phyloP scores from a whole-genome alignment of 495 filamentous ascomycete genomes.

The Lophiotrema nucula region DNA sequence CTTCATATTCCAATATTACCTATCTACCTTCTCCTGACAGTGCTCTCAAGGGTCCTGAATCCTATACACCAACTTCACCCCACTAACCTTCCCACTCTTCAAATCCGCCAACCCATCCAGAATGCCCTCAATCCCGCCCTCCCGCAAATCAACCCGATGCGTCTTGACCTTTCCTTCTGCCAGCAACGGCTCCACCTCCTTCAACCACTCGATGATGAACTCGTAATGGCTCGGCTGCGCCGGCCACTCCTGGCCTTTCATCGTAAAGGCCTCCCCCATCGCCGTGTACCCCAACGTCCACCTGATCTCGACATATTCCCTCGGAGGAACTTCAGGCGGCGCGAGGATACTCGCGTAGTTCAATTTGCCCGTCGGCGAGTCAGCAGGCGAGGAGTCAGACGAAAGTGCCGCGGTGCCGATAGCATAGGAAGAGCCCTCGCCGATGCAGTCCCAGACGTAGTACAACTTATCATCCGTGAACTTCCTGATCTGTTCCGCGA shows the following conservation, averaged over 20 bases:
- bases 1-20: not conserved
- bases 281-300: conserved; percentile 37
- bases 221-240: conserved; percentile 42
- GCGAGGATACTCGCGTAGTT: conserved; percentile 26
- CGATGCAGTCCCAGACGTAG: conserved; percentile 41
- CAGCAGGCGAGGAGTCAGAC: not conserved
- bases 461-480: conserved; percentile 37
- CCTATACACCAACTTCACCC: conserved; percentile 55
- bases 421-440: conserved; percentile 17
- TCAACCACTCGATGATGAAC: conserved; percentile 40
- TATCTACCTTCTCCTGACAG: not conserved
- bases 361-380: not conserved
- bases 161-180: conserved; percentile 47
- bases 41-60: conserved; percentile 17
- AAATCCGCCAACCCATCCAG: conserved; percentile 54
- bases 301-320: conserved; percentile 33
- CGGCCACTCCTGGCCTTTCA: conserved; percentile 11
- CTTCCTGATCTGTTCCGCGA: conserved; percentile 44
- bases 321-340: conserved; percentile 14
- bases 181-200: conserved; percentile 48
- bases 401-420: conserved; percentile 32
- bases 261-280: conserved; percentile 34
- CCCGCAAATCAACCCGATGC: conserved; percentile 49
- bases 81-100: conserved; percentile 54
- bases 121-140: conserved; percentile 52